Evolutionary conservation across 345 rosid genomes (phyloP).

Genomic region (Jatropha curcas): DNA sequence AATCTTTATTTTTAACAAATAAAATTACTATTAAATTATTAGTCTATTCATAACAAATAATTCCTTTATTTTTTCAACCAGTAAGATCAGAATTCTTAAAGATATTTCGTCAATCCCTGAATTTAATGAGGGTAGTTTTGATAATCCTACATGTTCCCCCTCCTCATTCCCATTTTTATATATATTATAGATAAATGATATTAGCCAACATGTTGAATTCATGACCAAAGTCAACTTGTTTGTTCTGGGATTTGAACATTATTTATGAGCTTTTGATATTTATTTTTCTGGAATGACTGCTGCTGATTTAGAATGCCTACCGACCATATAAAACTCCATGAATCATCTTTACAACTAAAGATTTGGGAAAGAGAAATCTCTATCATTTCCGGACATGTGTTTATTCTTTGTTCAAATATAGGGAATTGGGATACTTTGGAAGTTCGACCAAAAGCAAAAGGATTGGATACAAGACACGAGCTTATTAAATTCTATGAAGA

Average conservation of each 20-base stretch:
- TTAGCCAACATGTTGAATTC: background rate
- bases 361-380: background rate
- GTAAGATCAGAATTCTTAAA: too few species aligned
- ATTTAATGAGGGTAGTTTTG: too few species aligned
- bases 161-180: too few species aligned
- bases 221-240: background rate
- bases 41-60: too few species aligned
- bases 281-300: background rate
- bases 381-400: background rate
- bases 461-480: constrained; percentile 73
- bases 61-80: too few species aligned
- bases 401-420: constrained; percentile 25
- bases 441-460: constrained; percentile 75
- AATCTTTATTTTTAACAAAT: too few species aligned
- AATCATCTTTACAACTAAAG: background rate
- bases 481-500: constrained; percentile 81
- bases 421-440: constrained; percentile 90
- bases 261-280: background rate
- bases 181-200: background rate
- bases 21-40: too few species aligned
- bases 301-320: background rate
- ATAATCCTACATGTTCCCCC: too few species aligned
- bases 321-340: background rate
- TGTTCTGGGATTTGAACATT: background rate
- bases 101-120: too few species aligned